A percentile compares a stretch with the other conserved stretches of the same genome.
phyloP scores from a whole-genome alignment of 2,329 filamentous ascomycete genomes.

The Ascochyta clinopodiicola region DNA sequence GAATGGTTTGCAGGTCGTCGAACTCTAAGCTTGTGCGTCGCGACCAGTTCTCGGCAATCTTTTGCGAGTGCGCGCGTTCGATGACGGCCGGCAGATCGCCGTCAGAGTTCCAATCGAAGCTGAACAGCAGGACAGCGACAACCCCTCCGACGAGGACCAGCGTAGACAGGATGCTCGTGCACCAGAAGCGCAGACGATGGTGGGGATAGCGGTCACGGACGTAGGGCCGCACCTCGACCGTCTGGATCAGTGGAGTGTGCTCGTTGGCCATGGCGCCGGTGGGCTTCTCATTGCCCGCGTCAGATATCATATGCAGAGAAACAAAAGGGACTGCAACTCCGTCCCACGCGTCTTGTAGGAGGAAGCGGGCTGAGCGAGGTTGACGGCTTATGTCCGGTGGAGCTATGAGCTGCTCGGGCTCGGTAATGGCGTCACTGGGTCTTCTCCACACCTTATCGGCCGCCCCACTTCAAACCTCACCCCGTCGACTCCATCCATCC shows the following conservation, averaged over 20 bases:
- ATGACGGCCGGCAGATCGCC: slow-evolving; percentile 8
- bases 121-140: slow-evolving; percentile 48
- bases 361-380: neutral
- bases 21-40: slow-evolving; percentile 57
- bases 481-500: neutral
- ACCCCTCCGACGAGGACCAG: slow-evolving; percentile 49
- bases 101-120: slow-evolving; percentile 26
- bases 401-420: slow-evolving; percentile 7
- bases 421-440: slow-evolving; percentile 10
- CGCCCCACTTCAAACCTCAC: neutral
- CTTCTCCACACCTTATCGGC: slow-evolving; percentile 8
- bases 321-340: neutral
- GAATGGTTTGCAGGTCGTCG: slow-evolving; percentile 61
- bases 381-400: slow-evolving; percentile 13
- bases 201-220: slow-evolving; percentile 59
- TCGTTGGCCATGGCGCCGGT: slow-evolving; percentile 57
- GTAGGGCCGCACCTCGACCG: slow-evolving; percentile 62
- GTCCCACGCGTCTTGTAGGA: neutral
- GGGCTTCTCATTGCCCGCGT: slow-evolving; percentile 35
- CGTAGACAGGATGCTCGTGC: slow-evolving; percentile 61
- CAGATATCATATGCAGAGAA: slow-evolving; percentile 19
- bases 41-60: slow-evolving; percentile 50
- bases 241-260: slow-evolving; percentile 71
- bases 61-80: slow-evolving; percentile 28
- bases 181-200: slow-evolving; percentile 68